Percentiles rank a stretch among this genome's conserved stretches.
phyloP scores from a whole-genome alignment of 805 yeast species.

The Metschnikowia continentalis region DNA sequence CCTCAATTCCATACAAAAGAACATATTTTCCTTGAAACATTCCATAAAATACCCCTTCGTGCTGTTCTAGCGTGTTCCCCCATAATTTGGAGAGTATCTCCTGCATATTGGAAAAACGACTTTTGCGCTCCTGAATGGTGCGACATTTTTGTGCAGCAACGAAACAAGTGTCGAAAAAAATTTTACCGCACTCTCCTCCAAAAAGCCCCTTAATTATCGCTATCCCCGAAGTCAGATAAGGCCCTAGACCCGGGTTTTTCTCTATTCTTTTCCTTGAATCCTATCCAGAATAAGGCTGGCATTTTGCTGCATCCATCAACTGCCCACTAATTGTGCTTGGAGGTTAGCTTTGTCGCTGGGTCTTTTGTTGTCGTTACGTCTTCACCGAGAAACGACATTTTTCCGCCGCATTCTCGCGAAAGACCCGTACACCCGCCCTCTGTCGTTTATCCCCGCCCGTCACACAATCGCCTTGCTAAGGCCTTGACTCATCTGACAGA shows the following conservation, averaged over 20 bases:
- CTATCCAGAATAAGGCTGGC: not conserved
- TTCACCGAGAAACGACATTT: conserved; percentile 19
- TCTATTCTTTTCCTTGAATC: not conserved
- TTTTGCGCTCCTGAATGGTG: conserved; percentile 7
- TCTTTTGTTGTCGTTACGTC: conserved; percentile 10
- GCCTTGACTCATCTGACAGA: conserved; percentile 1
- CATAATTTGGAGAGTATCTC: not conserved
- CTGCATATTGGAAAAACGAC: not conserved
- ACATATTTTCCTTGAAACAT: no score
- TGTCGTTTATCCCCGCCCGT: not conserved
- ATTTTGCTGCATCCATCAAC: not conserved
- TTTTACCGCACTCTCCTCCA: conserved; percentile 17
- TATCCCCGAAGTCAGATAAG: not conserved
- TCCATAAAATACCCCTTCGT: no score
- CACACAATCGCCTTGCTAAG: not conserved
- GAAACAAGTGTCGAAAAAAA: conserved; percentile 8
- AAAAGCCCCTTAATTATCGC: conserved; percentile 11
- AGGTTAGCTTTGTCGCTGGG: conserved; percentile 2
- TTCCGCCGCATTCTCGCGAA: conserved; percentile 12
- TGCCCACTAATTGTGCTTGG: not conserved
- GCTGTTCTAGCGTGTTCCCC: not conserved
- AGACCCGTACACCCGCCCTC: conserved; percentile 23
- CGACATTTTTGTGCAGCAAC: conserved; percentile 17
- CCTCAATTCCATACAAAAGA: no score
- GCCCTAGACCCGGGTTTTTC: conserved; percentile 4